Percentiles rank a stretch among this genome's conserved stretches.
phyloP scores from a whole-genome alignment of 2,329 filamentous ascomycete genomes.

The Pseudopyricularia cyperi region DNA sequence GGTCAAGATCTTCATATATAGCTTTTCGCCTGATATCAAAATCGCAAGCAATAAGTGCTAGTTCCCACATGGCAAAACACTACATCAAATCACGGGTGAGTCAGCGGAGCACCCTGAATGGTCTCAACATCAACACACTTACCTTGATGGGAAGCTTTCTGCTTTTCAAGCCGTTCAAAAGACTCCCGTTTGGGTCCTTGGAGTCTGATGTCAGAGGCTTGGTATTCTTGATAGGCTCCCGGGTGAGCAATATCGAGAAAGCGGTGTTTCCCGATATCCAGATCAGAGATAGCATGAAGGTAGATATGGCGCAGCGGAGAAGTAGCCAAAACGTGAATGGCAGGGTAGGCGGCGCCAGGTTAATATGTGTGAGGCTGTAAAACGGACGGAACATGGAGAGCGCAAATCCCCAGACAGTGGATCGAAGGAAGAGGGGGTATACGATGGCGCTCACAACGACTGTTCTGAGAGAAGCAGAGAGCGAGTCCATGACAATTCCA shows the following conservation, averaged over 20 bases:
- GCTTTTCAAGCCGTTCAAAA: constrained; percentile 70
- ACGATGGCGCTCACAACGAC: constrained; percentile 35
- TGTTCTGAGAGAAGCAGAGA: constrained; percentile 26
- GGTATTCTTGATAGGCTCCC: constrained; percentile 73
- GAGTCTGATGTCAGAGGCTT: constrained; percentile 72
- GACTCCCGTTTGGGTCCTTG: constrained; percentile 82
- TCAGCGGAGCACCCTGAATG: neutral
- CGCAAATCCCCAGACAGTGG: constrained; percentile 53
- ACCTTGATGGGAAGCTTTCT: constrained; percentile 66
- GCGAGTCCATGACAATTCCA: constrained; percentile 20
- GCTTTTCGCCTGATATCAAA: constrained; percentile 64
- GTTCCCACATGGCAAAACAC: constrained; percentile 85
- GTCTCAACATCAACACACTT: neutral
- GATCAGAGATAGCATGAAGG: constrained; percentile 53
- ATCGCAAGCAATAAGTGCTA: constrained; percentile 63
- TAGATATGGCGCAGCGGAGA: constrained; percentile 44
- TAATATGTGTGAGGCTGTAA: constrained; percentile 63
- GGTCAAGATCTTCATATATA: constrained; percentile 80
- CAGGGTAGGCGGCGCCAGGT: constrained; percentile 44
- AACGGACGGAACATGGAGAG: constrained; percentile 59
- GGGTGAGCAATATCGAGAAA: constrained; percentile 69
- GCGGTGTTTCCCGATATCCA: constrained; percentile 68
- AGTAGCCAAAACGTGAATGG: constrained; percentile 43
- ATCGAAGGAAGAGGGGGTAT: constrained; percentile 51
- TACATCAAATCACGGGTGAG: constrained; percentile 18